These are phyloP conservation scores for Pleurotus tuoliensis DNA, from an alignment of 768 basidiomycete species.

Conservation along the genomic window DNA sequence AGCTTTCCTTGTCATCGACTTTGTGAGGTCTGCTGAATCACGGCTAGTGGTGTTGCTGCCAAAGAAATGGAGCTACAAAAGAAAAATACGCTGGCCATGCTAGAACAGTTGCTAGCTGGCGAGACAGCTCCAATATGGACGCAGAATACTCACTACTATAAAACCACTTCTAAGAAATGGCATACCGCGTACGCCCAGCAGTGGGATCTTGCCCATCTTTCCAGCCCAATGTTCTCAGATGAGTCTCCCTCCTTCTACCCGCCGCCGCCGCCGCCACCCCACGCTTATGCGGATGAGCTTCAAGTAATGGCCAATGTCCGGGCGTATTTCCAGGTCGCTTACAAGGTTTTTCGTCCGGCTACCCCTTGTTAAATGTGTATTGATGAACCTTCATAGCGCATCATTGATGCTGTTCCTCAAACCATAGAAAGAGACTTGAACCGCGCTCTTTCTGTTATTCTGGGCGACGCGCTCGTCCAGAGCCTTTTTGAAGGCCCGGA, in stretches of 20 bases:
- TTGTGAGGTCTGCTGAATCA: background rate
- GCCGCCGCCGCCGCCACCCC: background rate
- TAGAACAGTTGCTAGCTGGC: conserved; percentile 7
- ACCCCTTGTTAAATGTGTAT: background rate
- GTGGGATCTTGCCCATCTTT: background rate
- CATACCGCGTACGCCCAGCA: background rate
- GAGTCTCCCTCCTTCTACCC: background rate
- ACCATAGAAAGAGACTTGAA: conserved; percentile 44
- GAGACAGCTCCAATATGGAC: conserved; percentile 15
- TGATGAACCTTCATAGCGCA: conserved; percentile 32
- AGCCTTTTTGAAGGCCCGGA: conserved; percentile 13
- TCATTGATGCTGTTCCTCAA: conserved; percentile 51
- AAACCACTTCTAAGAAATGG: conserved; percentile 20
- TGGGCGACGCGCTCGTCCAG: conserved; percentile 34
- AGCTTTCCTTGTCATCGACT: background rate
- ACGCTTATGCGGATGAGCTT: conserved; percentile 35
- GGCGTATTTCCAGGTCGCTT: conserved; percentile 54
- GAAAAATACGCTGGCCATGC: background rate
- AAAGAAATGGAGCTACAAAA: conserved; percentile 2
- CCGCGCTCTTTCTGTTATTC: conserved; percentile 28
- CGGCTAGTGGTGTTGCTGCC: background rate
- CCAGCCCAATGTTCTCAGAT: background rate
- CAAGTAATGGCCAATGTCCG: conserved; percentile 50
- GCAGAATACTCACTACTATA: conserved; percentile 23
- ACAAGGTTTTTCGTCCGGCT: conserved; percentile 34